A percentile compares a stretch with the other conserved stretches of the same genome.
These are phyloP conservation scores for Monosporozyma aerobia DNA, from an alignment of 805 yeast genomes.

Conservation along the genomic window DNA sequence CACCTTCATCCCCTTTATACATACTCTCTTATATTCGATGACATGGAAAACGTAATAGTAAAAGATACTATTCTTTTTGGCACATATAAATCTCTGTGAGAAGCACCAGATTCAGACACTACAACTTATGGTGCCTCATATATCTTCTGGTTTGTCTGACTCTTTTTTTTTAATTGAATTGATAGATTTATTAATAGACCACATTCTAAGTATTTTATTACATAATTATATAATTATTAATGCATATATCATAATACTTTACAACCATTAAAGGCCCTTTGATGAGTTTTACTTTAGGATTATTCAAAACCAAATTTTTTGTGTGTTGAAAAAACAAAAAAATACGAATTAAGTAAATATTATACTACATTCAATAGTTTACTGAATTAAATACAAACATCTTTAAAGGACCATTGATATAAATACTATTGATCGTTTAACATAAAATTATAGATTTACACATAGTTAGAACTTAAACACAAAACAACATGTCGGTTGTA, in stretches of 20 bases:
- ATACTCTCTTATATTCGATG: neutral
- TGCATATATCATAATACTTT: neutral
- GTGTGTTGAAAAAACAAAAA: too few species aligned
- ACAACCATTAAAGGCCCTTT: neutral
- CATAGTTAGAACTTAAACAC: neutral
- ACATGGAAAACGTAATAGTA: neutral
- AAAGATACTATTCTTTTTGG: neutral
- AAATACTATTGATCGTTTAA: neutral
- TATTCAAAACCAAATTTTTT: too few species aligned
- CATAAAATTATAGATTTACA: neutral
- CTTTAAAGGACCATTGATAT: neutral
- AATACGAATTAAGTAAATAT: too few species aligned
- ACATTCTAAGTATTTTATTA: neutral
- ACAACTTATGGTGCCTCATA: neutral
- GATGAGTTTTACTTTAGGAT: too few species aligned
- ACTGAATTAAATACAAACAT: too few species aligned
- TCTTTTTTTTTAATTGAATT: neutral
- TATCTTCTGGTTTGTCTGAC: neutral
- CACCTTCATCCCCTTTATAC: neutral
- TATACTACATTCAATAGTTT: too few species aligned
- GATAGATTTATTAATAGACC: neutral
- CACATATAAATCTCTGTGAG: neutral
- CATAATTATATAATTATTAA: neutral
- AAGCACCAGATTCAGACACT: neutral
- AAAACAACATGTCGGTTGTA: conserved; percentile 2